These are phyloP conservation scores for Tricholoma sp. DNA, from an alignment of 768 basidiomycete species.

Conservation along the genomic window DNA sequence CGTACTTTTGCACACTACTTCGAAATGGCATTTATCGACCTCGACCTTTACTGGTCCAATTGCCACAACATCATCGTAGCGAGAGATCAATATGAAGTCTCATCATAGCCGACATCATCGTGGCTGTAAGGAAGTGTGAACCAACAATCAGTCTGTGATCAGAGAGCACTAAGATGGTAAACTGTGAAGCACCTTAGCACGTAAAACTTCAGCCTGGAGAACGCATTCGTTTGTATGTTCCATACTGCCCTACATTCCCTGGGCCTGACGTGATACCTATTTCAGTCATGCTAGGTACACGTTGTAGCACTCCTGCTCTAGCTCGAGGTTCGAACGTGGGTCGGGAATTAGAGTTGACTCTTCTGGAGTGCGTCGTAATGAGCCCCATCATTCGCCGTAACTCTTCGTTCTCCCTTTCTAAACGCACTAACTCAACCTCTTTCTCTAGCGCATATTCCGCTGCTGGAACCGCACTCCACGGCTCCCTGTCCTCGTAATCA, in stretches of 20 bases:
- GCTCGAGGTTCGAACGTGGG: constrained; percentile 17
- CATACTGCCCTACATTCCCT: constrained; percentile 35
- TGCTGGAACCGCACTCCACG: constrained; percentile 31
- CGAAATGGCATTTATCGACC: not conserved
- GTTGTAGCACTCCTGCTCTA: constrained; percentile 11
- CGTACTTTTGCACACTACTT: not conserved
- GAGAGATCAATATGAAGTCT: not conserved
- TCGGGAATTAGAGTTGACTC: constrained; percentile 15
- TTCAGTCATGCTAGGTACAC: constrained; percentile 19
- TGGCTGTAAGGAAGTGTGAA: not conserved
- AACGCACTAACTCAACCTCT: constrained; percentile 83
- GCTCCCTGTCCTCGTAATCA: constrained; percentile 34
- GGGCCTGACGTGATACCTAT: constrained; percentile 6
- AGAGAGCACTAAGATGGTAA: not conserved
- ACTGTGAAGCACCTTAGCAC: not conserved
- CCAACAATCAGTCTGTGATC: not conserved
- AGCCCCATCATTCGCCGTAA: constrained; percentile 68
- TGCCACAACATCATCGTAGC: not conserved
- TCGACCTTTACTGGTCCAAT: not conserved
- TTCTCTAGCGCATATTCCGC: constrained; percentile 83
- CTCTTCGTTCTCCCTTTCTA: constrained; percentile 85
- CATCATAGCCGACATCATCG: not conserved
- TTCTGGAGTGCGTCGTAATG: constrained; percentile 23
- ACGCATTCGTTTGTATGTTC: constrained; percentile 33
- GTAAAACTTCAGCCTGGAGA: constrained; percentile 15